Conservation (phyloP, 2,329 filamentous ascomycete genomes). For the Verticillium zaregamsianum region DNA sequence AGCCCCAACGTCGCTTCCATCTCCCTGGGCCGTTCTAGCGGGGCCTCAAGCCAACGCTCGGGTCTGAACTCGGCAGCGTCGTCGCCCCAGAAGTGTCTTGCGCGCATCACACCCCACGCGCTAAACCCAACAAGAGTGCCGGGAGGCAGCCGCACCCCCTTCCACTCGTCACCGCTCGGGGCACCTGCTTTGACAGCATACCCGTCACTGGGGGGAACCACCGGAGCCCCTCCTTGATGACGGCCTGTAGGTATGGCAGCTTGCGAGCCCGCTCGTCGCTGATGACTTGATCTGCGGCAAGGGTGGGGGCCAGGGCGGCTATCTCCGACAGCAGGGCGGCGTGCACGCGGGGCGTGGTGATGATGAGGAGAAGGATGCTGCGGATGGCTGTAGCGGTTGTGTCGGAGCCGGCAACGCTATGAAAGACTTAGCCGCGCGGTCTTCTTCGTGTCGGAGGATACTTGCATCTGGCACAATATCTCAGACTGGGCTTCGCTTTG, state of each 20-base stretch:
- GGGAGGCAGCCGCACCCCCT: constrained; percentile 37
- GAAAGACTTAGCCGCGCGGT: constrained; percentile 4
- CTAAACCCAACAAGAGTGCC: constrained; percentile 41
- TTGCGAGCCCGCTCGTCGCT: constrained; percentile 25
- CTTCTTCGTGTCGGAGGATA: too few species aligned
- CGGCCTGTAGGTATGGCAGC: constrained; percentile 44
- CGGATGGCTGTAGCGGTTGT: constrained; percentile 33
- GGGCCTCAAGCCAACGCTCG: constrained; percentile 42
- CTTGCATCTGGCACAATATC: constrained; percentile 18
- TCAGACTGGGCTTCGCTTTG: constrained; percentile 38
- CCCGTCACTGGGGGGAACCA: constrained; percentile 39
- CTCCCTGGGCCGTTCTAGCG: constrained; percentile 21
- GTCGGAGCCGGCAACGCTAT: constrained; percentile 18
- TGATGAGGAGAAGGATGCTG: constrained; percentile 45
- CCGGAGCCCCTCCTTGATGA: constrained; percentile 43
- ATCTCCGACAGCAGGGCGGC: constrained; percentile 44
- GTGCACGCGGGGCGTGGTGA: constrained; percentile 43
- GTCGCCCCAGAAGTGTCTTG: constrained; percentile 30
- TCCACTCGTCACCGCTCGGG: constrained; percentile 31
- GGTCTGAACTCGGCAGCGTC: constrained; percentile 41
- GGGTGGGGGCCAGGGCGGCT: constrained; percentile 17
- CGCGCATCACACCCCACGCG: constrained; percentile 33
- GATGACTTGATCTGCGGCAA: constrained; percentile 12
- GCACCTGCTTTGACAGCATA: constrained; percentile 27
- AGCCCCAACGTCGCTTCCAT: constrained; percentile 36